phyloP scores from a whole-genome alignment of 768 basidiomycete species.

The Amanita polypyramis region DNA sequence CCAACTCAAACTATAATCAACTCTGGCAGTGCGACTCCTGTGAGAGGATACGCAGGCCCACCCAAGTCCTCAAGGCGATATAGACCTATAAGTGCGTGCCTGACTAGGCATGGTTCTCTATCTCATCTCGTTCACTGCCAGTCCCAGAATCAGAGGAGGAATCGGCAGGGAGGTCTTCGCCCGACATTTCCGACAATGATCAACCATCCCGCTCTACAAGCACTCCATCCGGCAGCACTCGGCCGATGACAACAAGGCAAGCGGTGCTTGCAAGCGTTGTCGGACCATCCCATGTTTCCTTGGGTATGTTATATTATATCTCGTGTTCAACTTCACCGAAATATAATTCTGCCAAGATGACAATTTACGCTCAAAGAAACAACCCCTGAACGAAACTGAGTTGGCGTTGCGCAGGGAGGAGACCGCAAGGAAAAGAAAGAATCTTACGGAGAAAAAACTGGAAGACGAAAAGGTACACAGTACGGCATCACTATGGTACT shows the following conservation, averaged over 20 bases:
- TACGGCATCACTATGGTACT: neutral
- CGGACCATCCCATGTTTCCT: conserved; percentile 57
- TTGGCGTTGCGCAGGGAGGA: conserved; percentile 69
- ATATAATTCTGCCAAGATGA: conserved; percentile 8
- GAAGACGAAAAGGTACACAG: conserved; percentile 70
- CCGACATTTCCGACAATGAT: conserved; percentile 12
- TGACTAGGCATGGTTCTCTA: neutral
- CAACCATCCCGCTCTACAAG: conserved; percentile 18
- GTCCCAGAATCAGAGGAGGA: conserved; percentile 31
- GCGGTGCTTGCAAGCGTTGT: conserved; percentile 64
- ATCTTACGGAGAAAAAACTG: conserved; percentile 72
- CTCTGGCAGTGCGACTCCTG: conserved; percentile 18
- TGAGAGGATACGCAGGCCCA: conserved; percentile 16
- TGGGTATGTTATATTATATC: conserved; percentile 31
- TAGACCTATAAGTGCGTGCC: conserved; percentile 11
- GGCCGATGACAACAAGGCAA: conserved; percentile 49
- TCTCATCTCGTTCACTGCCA: conserved; percentile 7
- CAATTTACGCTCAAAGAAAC: conserved; percentile 40
- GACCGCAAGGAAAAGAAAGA: conserved; percentile 72
- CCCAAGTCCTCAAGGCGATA: conserved; percentile 19
- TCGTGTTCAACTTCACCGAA: neutral
- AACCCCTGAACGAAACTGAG: conserved; percentile 61
- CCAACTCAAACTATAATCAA: conserved; percentile 25
- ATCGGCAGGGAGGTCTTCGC: conserved; percentile 18
- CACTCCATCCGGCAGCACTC: conserved; percentile 14